Conservation (phyloP, 805 yeast species). For the Spathaspora arborariae region DNA sequence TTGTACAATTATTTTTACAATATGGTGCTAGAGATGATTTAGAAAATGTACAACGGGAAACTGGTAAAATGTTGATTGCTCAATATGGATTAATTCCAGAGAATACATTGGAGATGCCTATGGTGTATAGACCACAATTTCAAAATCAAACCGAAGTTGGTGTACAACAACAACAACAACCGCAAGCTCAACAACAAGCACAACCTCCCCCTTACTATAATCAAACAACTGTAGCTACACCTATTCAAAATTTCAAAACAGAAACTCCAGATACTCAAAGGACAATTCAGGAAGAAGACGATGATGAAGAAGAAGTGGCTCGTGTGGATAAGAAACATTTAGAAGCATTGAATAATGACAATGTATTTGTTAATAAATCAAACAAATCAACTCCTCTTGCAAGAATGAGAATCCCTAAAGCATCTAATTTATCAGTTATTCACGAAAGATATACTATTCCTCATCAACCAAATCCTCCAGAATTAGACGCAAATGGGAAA, state of each 20-base stretch:
- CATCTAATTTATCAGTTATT: background rate
- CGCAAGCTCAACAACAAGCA: slow-evolving; percentile 5
- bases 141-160: slow-evolving; percentile 4
- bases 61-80: slow-evolving; percentile 39
- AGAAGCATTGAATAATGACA: slow-evolving; percentile 42
- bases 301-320: slow-evolving; percentile 30
- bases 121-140: background rate
- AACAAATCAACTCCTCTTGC: slow-evolving; percentile 29
- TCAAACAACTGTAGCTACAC: slow-evolving; percentile 21
- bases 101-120: background rate
- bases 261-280: slow-evolving; percentile 46
- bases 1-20: slow-evolving; percentile 76
- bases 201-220: slow-evolving; percentile 6
- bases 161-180: background rate
- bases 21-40: slow-evolving; percentile 74
- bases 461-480: slow-evolving; percentile 28
- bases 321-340: slow-evolving; percentile 34
- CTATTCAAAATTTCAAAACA: slow-evolving; percentile 17
- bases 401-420: slow-evolving; percentile 10
- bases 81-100: slow-evolving; percentile 29
- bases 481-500: slow-evolving; percentile 28
- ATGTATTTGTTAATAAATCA: slow-evolving; percentile 38
- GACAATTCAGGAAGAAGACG: slow-evolving; percentile 43
- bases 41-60: slow-evolving; percentile 39
- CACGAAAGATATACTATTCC: background rate